A percentile compares a stretch with the other conserved stretches of the same genome.
phyloP scores from a whole-genome alignment of 129 eudicot species.

The Silybum marianum region DNA sequence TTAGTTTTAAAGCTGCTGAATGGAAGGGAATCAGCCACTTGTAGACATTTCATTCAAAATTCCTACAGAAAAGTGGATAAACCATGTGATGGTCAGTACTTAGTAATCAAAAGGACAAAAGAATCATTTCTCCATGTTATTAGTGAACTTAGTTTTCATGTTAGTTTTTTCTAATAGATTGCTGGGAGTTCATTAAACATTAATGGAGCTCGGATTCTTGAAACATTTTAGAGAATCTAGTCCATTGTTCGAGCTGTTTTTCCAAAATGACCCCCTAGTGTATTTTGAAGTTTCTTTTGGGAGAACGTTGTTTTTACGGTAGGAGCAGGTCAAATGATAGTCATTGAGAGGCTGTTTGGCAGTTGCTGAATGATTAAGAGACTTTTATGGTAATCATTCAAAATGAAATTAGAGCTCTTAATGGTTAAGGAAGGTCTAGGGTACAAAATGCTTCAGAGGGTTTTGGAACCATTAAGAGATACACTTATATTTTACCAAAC shows the following conservation, averaged over 20 bases:
- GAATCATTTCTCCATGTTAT: constrained; percentile 45
- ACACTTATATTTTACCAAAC: no score
- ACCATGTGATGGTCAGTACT: constrained; percentile 54
- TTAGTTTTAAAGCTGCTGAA: neutral
- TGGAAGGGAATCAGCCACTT: constrained; percentile 54
- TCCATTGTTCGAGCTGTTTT: neutral
- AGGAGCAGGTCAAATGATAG: no score
- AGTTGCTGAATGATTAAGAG: neutral
- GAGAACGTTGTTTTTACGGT: no score
- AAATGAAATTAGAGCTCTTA: no score
- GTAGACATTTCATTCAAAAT: constrained; percentile 42
- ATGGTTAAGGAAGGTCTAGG: no score
- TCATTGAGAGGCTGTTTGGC: no score
- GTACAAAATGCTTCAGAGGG: no score
- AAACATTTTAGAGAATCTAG: neutral
- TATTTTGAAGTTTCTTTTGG: neutral
- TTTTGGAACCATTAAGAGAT: no score
- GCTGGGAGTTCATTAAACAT: constrained; percentile 1
- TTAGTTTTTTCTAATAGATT: constrained; percentile 10
- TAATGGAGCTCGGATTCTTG: neutral
- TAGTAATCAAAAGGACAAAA: constrained; percentile 26
- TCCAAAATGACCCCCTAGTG: neutral
- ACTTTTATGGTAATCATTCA: no score
- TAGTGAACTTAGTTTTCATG: constrained; percentile 26
- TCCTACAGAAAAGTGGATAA: constrained; percentile 30